Base-by-base conservation (phyloP, 2,329 filamentous ascomycete genomes). In the Xylaria sp. region DNA sequence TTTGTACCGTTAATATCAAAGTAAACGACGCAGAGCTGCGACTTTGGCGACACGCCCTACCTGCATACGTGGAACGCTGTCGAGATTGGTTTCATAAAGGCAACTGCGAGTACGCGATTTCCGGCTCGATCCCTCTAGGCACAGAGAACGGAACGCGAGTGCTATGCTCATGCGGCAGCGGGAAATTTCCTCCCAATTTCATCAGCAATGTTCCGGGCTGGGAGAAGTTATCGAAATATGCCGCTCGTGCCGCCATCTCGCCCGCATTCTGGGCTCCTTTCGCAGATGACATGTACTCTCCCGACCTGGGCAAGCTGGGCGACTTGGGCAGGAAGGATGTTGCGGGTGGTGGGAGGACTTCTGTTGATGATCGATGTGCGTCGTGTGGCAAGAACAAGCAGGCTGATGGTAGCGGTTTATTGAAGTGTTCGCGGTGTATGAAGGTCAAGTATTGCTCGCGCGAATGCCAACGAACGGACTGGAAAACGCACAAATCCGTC, bases 211-310 rank as follows among this genome's bases (percentile, higher is more conserved):
- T 83, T 7, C 78, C 80, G 0, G 73, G 77, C 31, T 82, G 82
- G 77, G 28, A 28, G 2, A 73, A 69, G 15, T 76, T 78, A 9
- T 75, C 75, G 1, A 71, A 75, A 51, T 74, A 79, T 50, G 78
- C 82, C 25, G 84, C 87, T 28, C 80, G 87, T 5, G 78, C 86
- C 4, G 84, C 84, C 9, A 84, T 89, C 67, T 87, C 85, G 58
- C 84, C 84, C 0, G 72, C 77, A 0, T 89, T 80, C 68, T 75
- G 82, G 28, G 75, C 78, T n/a, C 76, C 61, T 15, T 66, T 60
- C 23, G 50, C 33, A 21, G 59, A 68, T 9, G 47, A 56, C 17
- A 23, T 57, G 11, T 57, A 52, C 15, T 37, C 12, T 17, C 40
- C 50, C 21, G 14, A 59, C 42, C 15, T 47, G 12, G 14, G 37